Evolutionary conservation across 208 protist genomes (phyloP), one percentile per base, ranked within the genome.

Genomic region (Trypanosoma melophagium): DNA sequence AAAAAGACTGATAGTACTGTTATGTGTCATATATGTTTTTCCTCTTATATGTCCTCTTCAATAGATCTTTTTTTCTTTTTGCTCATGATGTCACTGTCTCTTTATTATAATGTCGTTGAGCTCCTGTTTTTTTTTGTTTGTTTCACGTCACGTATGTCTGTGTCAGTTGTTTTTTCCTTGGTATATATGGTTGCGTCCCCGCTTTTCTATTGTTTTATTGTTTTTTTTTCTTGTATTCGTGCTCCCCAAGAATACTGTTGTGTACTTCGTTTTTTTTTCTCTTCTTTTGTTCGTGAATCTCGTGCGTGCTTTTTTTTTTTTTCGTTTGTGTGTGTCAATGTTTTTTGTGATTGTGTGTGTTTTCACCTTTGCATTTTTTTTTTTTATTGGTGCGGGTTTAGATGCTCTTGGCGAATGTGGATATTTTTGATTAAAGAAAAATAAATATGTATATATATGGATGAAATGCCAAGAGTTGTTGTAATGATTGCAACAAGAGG

Each of bases 221-320:
- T 3, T 7, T 42, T 73, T 25, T 59, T 53, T 50, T 61, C 19
- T 22, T 60, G n/a, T 56, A 53, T 51, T 58, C 66, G 16, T 35
- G 56, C 9, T 13, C 12, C 10, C 3, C 2, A 10, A 31, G 42
- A 66, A 31, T 31, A 8, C 16, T 14, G 16, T 24, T 9, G 41
- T 62, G 58, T 62, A 35, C 21, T 42, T 42, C 9, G 17, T 44
- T 44, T 56, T 56, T 56, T 56, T 56, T 35, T 35, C 24, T 56
- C 22, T 53, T 4, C 24, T 53, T 53, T 56, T 24, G n/a, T 16
- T 56, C 31, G 3, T 25, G 0, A 35, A 7, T 56, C n/a, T 35
- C 5, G 28, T 35, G 28, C 5, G 5, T 56, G n/a, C 38, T 17
- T 24, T 56, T 3, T 56, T 56, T 35, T 35, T 35, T 35, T 17